Evolutionary conservation across 2,329 filamentous ascomycete genomes (phyloP).

Genomic region (Stagonosporopsis vannaccii): DNA sequence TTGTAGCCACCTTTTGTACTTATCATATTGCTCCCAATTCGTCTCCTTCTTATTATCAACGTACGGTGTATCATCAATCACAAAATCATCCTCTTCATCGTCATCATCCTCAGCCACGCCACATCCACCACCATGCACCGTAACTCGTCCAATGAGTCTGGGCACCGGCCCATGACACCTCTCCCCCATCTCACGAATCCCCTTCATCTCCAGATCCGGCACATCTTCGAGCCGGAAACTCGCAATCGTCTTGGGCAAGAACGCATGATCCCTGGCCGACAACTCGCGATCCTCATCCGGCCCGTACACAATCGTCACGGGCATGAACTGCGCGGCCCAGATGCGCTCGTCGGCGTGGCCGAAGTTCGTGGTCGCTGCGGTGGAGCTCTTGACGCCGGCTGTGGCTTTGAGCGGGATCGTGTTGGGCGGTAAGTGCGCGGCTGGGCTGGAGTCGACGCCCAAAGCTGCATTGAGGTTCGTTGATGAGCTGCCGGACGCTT

Average conservation of each 20-base stretch:
- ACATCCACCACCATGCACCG: neutral
- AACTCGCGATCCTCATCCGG: neutral
- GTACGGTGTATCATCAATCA: neutral
- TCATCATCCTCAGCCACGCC: neutral
- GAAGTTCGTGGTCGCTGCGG: neutral
- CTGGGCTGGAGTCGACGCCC: neutral
- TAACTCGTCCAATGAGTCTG: neutral
- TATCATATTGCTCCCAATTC: neutral
- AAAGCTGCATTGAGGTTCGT: neutral
- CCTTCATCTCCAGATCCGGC: neutral
- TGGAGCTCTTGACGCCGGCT: neutral
- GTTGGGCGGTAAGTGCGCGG: neutral
- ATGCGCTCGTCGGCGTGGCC: neutral
- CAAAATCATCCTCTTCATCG: neutral
- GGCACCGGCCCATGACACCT: neutral
- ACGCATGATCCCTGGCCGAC: neutral
- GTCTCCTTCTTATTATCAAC: neutral
- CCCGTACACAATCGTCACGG: neutral
- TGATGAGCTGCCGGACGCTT: neutral
- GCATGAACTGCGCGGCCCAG: slow-evolving; percentile 9
- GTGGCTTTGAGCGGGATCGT: neutral
- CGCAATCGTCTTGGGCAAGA: neutral
- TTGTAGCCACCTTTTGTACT: neutral
- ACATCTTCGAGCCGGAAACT: neutral
- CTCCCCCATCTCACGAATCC: neutral